Evolutionary conservation across 495 filamentous ascomycete species (phyloP), one percentile per base, ranked within the genome.

Genomic region (Annulohypoxylon moriforme): DNA sequence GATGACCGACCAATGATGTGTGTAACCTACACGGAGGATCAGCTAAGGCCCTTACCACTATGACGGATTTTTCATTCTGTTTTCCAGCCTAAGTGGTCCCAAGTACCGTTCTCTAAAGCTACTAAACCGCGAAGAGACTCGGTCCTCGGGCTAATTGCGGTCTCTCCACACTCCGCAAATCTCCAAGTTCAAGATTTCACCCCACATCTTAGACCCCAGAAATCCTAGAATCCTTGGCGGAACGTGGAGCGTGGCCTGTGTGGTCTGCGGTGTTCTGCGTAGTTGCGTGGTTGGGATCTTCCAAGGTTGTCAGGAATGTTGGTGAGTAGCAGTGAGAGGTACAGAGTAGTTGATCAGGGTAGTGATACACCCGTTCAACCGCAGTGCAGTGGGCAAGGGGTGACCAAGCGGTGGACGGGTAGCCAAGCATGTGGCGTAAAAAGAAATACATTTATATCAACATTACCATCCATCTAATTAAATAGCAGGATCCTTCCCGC

Each of bases 71-170:
- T 64, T 27, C 24, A 22, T 33, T 27, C 50, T 47, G 42, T 3
- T 34, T 58, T 40, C 55, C 42, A 44, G 11, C 44, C 38, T 25
- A 59, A 29, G 13, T 36, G 10, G 46, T 44, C 46, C 56, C 16
- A 67, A 58, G 40, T 63, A 53, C 25, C 50, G 24, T 16, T 11
- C 13, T 44, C 34, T 20, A 18, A 49, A 22, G 13, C 10, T 61
- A n/a, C 64, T 68, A 72, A 25, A 52, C 64, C 64, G 33, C 60
- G 53, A 72, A 72, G 34, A 64, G 64, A 56, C 36, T 73, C 60
- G 70, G 70, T 25, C 60, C 65, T 73, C 70, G 70, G 70, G 70
- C 60, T 68, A 73, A 73, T 73, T 69, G 70, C 70, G 70, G 70
- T 57, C 70, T 66, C 70, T 69, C 70, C 70, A 69, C 65, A 73